Evolutionary conservation across 1,139 yeast species (phyloP).

Genomic region (Hansenula anomala): DNA sequence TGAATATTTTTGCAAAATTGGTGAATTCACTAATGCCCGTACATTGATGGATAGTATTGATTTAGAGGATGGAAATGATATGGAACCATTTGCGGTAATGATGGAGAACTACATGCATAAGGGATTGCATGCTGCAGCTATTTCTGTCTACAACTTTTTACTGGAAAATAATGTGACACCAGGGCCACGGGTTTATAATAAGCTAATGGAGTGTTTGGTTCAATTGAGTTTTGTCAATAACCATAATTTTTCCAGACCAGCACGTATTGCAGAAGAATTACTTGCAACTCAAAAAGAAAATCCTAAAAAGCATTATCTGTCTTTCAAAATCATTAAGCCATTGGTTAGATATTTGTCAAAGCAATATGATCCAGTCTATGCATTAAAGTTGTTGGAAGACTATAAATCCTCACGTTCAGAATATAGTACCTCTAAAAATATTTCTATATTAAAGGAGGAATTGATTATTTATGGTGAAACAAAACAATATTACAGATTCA

Average conservation of each 20-base stretch:
- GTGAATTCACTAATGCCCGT: background rate
- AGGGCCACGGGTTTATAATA: conserved; percentile 35
- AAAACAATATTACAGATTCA: conserved; percentile 30
- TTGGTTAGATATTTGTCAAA: conserved; percentile 26
- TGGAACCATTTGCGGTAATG: background rate
- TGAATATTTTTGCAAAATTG: background rate
- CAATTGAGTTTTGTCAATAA: conserved; percentile 30
- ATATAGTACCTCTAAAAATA: conserved; percentile 20
- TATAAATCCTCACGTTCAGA: conserved; percentile 22
- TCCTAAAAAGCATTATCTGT: conserved; percentile 22
- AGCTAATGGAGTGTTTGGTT: conserved; percentile 38
- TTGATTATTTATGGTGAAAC: conserved; percentile 26
- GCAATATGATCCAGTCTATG: conserved; percentile 25
- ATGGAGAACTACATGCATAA: background rate
- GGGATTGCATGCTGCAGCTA: conserved; percentile 22
- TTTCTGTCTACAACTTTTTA: conserved; percentile 36
- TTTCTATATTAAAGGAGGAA: conserved; percentile 27
- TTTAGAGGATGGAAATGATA: background rate
- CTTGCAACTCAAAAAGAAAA: conserved; percentile 22
- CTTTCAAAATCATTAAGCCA: conserved; percentile 28
- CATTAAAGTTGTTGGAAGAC: conserved; percentile 25
- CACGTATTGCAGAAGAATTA: conserved; percentile 24
- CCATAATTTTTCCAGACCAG: conserved; percentile 23
- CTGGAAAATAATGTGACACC: conserved; percentile 29
- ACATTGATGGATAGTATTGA: too few relatives aligned